These are phyloP conservation scores for Eleusine indica DNA, from an alignment of 176 grass and related monocot genomes.

Conservation along the genomic window DNA sequence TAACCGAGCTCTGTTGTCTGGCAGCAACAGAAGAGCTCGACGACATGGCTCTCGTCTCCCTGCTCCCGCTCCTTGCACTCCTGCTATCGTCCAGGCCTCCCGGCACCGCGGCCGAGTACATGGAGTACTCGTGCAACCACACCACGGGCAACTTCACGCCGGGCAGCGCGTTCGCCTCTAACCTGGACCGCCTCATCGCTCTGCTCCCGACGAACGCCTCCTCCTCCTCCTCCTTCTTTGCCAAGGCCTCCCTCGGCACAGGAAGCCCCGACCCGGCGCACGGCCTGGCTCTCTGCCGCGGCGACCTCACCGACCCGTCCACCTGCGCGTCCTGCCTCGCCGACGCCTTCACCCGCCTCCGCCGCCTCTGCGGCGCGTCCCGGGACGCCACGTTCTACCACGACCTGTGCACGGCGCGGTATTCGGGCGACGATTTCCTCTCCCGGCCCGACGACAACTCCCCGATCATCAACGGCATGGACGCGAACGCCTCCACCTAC, in stretches of 20 bases:
- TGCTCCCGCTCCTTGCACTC: neutral
- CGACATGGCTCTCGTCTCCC: neutral
- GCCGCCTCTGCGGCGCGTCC: slow-evolving; percentile 16
- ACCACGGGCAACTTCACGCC: slow-evolving; percentile 46
- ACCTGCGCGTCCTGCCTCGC: slow-evolving; percentile 47
- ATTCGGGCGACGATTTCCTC: slow-evolving; percentile 20
- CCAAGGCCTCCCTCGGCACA: slow-evolving; percentile 25
- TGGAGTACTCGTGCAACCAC: slow-evolving; percentile 40
- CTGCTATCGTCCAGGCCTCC: neutral
- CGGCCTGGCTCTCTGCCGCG: slow-evolving; percentile 64
- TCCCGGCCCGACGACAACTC: slow-evolving; percentile 39
- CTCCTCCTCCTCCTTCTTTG: slow-evolving; percentile 11
- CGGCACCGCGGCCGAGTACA: slow-evolving; percentile 12
- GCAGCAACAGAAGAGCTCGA: neutral
- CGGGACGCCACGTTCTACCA: slow-evolving; percentile 50
- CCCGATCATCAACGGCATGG: slow-evolving; percentile 45
- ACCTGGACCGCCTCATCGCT: slow-evolving; percentile 20
- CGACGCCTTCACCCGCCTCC: neutral
- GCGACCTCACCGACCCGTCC: slow-evolving; percentile 46
- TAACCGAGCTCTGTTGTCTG: no score
- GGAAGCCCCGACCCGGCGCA: slow-evolving; percentile 22
- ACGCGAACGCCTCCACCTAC: slow-evolving; percentile 50
- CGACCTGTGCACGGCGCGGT: slow-evolving; percentile 39
- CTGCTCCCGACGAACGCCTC: slow-evolving; percentile 33
- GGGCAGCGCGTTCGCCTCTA: slow-evolving; percentile 34